phyloP scores from a whole-genome alignment of 331 rosid genomes.

The Rhamnella rubrinervis region DNA sequence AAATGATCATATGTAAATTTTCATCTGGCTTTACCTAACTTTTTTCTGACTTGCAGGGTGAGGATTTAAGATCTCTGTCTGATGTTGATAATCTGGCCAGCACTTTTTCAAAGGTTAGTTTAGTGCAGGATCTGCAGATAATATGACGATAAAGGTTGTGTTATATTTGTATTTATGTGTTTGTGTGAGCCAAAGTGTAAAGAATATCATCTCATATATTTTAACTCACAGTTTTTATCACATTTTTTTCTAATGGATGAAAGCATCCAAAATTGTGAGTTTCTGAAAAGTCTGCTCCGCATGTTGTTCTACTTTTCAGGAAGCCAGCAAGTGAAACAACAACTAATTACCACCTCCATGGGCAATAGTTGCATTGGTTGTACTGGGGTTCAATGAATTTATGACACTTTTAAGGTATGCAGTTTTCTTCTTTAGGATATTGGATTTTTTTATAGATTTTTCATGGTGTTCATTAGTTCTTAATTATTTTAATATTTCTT shows the following conservation, averaged over 20 bases:
- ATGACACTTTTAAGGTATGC: slow-evolving; percentile 86
- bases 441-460: background rate
- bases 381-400: slow-evolving; percentile 94
- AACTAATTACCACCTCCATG: slow-evolving; percentile 99
- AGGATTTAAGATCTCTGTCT: slow-evolving; percentile 50
- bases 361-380: slow-evolving; percentile 80
- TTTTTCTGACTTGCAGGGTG: slow-evolving; percentile 52
- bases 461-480: slow-evolving; percentile 9
- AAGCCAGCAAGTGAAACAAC: slow-evolving; percentile 90
- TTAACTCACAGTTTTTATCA: no score
- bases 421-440: background rate
- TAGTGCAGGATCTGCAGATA: background rate
- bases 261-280: no score
- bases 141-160: background rate
- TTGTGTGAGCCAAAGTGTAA: no score
- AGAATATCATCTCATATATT: no score
- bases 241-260: no score
- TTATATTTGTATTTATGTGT: background rate
- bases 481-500: slow-evolving; percentile 24
- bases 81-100: slow-evolving; percentile 69
- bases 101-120: slow-evolving; percentile 62
- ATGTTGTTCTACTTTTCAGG: slow-evolving; percentile 46
- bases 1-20: background rate
- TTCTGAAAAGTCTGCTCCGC: background rate
- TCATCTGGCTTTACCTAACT: slow-evolving; percentile 19